Percentiles rank a stretch among this genome's conserved stretches.
phyloP scores from a whole-genome alignment of 331 rosid genomes.

The Pyrus hybrid region DNA sequence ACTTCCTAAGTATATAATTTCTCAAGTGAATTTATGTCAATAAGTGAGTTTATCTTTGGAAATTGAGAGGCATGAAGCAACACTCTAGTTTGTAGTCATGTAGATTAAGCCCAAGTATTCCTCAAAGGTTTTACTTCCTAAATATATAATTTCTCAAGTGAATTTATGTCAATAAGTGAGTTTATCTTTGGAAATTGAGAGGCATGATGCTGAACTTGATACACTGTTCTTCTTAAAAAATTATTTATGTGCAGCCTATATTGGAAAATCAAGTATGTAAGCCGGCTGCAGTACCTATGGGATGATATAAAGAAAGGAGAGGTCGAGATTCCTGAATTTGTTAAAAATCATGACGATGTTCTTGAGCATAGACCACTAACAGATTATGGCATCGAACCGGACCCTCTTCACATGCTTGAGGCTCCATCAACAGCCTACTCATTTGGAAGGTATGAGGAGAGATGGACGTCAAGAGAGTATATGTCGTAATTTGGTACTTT shows the following conservation, averaged over 20 bases:
- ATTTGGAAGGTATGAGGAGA: conserved; percentile 34
- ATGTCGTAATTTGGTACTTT: conserved; percentile 10
- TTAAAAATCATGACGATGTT: conserved; percentile 65
- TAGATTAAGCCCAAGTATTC: too few relatives aligned
- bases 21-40: too few relatives aligned
- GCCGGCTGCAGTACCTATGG: conserved; percentile 91
- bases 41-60: background rate
- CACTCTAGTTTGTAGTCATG: too few relatives aligned
- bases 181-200: background rate
- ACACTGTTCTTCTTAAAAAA: background rate
- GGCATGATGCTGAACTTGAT: background rate
- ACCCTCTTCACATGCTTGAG: conserved; percentile 55
- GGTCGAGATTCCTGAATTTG: conserved; percentile 78
- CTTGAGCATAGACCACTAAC: conserved; percentile 73
- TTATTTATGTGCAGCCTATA: conserved; percentile 25
- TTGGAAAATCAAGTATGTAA: conserved; percentile 85
- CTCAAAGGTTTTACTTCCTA: too few relatives aligned
- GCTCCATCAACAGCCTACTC: conserved; percentile 43
- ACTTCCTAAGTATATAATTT: too few relatives aligned
- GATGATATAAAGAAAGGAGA: conserved; percentile 81
- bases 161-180: background rate
- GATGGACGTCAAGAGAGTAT: conserved; percentile 35
- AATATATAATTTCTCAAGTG: too few relatives aligned
- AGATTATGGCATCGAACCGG: conserved; percentile 93
- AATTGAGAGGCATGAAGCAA: background rate